These are phyloP conservation scores for Diversispora epigaea DNA, from an alignment of 192 early-diverging fungal species.

Conservation along the genomic window DNA sequence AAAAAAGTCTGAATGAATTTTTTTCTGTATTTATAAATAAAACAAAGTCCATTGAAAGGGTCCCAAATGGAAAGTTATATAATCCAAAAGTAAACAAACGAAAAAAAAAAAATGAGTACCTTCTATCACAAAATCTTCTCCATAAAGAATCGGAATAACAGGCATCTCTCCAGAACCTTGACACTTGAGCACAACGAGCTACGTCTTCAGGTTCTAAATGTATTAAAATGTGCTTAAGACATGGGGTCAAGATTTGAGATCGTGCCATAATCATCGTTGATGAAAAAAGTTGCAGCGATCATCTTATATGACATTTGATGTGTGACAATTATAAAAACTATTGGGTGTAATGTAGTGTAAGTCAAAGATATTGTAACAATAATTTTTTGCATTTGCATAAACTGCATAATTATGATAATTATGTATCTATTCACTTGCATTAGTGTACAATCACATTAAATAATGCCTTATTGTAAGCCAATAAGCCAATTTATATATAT, in stretches of 20 bases:
- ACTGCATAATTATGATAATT: too few species aligned
- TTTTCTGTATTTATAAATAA: neutral
- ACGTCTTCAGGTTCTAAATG: constrained; percentile 29
- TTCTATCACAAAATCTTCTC: constrained; percentile 23
- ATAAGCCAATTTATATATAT: too few species aligned
- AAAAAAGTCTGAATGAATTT: neutral
- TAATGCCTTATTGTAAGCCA: too few species aligned
- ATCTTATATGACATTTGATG: constrained; percentile 2
- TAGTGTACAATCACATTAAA: too few species aligned
- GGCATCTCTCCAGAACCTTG: constrained; percentile 27
- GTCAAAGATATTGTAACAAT: too few species aligned
- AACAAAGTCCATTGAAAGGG: neutral
- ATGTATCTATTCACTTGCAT: too few species aligned
- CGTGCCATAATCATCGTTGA: constrained; percentile 15
- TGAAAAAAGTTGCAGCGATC: neutral
- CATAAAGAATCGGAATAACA: constrained; percentile 26
- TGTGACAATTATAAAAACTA: neutral
- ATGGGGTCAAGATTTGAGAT: constrained; percentile 8
- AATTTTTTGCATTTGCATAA: too few species aligned
- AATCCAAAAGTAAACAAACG: neutral
- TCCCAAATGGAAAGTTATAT: neutral
- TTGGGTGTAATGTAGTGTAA: too few species aligned
- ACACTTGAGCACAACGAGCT: constrained; percentile 27
- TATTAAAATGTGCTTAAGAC: constrained; percentile 26
- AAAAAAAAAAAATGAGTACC: constrained; percentile 1